A percentile compares a stretch with the other conserved stretches of the same genome.
Evolutionary conservation across 768 basidiomycete genomes (phyloP).

Genomic region (Pholiota conissans): DNA sequence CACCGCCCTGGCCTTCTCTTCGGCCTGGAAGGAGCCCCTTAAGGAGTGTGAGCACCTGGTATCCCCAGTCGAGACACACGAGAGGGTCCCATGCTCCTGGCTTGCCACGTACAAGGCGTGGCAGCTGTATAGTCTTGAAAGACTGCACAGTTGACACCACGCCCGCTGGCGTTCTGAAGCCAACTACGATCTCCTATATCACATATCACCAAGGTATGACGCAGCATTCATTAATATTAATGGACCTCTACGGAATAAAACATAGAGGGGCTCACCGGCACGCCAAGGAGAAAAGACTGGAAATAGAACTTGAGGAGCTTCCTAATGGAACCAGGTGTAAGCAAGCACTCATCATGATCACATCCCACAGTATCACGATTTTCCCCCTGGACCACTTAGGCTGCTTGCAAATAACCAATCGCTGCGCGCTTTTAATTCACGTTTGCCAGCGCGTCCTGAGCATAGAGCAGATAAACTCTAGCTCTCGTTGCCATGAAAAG

Average conservation of each 20-base stretch:
- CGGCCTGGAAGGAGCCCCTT: constrained; percentile 23
- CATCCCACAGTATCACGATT: too few relatives aligned
- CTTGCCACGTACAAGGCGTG: constrained; percentile 74
- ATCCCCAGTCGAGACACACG: constrained; percentile 75
- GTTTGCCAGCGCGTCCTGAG: not conserved
- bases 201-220: not conserved
- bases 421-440: too few relatives aligned
- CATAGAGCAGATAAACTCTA: not conserved
- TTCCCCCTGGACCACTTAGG: too few relatives aligned
- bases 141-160: constrained; percentile 62
- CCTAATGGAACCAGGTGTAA: constrained; percentile 36
- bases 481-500: too few relatives aligned
- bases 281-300: constrained; percentile 88
- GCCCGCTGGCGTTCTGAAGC: constrained; percentile 82
- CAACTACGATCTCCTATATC: constrained; percentile 76
- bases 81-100: constrained; percentile 76
- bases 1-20: not conserved
- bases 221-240: not conserved
- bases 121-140: constrained; percentile 80
- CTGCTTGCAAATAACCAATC: too few relatives aligned
- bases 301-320: constrained; percentile 93
- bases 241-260: not conserved
- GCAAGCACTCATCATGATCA: not conserved
- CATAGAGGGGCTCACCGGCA: constrained; percentile 57
- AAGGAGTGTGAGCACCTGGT: constrained; percentile 59